These are phyloP conservation scores for Mesembryanthemum crystallinum DNA, from an alignment of 148 eudicot species.

Conservation along the genomic window DNA sequence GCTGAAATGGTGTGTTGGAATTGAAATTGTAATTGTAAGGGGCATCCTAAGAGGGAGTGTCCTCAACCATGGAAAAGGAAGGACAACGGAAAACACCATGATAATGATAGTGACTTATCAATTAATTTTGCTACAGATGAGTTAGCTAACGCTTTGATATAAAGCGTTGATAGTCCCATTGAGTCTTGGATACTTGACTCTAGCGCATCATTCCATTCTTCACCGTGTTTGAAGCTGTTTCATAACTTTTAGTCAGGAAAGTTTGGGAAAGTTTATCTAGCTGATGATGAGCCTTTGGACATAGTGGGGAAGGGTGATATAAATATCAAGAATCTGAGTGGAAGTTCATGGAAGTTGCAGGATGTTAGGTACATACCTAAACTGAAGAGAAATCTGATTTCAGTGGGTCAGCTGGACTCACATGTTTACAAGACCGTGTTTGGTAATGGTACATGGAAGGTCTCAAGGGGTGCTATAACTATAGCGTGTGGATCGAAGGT, in stretches of 20 bases:
- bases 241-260: not conserved
- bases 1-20: not conserved
- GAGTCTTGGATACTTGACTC: constrained; percentile 2
- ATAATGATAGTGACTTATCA: not conserved
- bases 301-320: not conserved
- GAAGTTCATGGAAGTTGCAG: not conserved
- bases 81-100: not conserved
- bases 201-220: not conserved
- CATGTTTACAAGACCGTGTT: not conserved
- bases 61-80: not conserved
- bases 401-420: not conserved
- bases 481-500: not conserved
- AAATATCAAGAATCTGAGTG: not conserved
- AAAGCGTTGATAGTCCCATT: not conserved
- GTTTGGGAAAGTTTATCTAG: not conserved
- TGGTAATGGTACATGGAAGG: not conserved
- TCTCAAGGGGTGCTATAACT: not conserved
- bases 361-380: not conserved
- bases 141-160: not conserved
- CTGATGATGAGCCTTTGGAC: not conserved
- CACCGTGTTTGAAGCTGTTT: not conserved
- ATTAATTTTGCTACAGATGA: not conserved
- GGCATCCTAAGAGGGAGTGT: not conserved
- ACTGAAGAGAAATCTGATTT: not conserved
- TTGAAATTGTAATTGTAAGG: too few relatives aligned